Base-by-base conservation (phyloP, 208 protist genomes). In the Leishmania amazonensis region DNA sequence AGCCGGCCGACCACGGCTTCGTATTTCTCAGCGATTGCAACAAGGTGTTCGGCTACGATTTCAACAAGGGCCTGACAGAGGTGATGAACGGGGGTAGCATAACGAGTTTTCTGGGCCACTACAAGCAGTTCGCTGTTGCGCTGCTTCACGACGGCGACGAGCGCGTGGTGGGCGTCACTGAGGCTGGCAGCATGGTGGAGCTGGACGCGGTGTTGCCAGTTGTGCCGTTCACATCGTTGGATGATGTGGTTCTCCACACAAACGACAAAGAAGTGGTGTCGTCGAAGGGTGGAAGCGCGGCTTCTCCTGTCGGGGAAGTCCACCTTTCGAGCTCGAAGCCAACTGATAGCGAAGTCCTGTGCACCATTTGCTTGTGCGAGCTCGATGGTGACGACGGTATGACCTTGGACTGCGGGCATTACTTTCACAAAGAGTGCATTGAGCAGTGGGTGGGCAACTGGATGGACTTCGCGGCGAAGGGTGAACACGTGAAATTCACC, bases 361-460 rank as follows among this genome's bases (percentile, higher is more conserved):
- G 94, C 81, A 87, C 85, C 19, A 84, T 97, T 77, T 97, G 94
- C 86, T 81, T 96, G 75, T 96, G 92, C 71, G 92, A 95, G 78
- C 94, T 96, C 70, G 93, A 96, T 35, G 87, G 89, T 49, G 88
- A 83, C 3, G 87, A 88, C 40, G 91, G 95, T 75, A 47, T 97
- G 7, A 95, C 91, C 31, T 81, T 97, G 1, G 95, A 97, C 81
- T 97, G 95, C 78, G 93, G 95, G 4, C 95, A 97, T 77, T 76
- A 84, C 64, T 96, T 97, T 68, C 95, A 97, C 81, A 88, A 85
- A 49, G 93, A 95, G 13, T 97, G 95, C 77, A 81, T 95, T 53
- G 84, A 85, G 35, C 87, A 94, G 75, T 97, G 94, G 87, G 93
- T 93, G 54, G 64, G 67, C 40, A 90, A 71, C 5, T 95, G 92